Conservation (phyloP, 1,139 yeast species). For the Geotrichum europaeum region DNA sequence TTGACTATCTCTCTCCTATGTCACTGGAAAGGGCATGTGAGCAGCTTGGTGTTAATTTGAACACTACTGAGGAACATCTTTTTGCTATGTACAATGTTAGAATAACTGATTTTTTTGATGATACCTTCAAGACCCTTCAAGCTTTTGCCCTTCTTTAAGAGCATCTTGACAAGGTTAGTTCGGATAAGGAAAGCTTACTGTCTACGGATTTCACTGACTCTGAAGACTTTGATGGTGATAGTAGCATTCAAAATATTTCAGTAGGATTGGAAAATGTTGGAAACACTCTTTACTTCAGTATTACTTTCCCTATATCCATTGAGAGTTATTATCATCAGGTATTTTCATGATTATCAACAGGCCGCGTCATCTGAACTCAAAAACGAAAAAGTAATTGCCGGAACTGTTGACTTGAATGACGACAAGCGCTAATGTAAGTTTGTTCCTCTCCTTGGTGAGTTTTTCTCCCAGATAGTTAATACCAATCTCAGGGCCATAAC, state of each 20-base stretch:
- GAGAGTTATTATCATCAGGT: not conserved
- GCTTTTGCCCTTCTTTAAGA: not conserved
- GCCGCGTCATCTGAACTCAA: not conserved
- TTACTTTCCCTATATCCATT: conserved; percentile 82
- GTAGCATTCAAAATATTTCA: not conserved
- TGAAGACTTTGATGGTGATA: not conserved
- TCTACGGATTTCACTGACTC: not conserved
- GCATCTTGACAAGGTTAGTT: not conserved
- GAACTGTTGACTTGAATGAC: not conserved
- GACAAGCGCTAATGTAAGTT: not conserved
- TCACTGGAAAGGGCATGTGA: not conserved
- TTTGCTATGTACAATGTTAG: not conserved
- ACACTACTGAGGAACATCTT: not conserved
- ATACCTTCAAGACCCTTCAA: not conserved
- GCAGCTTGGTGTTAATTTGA: not conserved
- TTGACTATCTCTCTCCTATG: not conserved
- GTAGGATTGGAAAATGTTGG: conserved; percentile 88
- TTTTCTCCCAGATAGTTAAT: not conserved
- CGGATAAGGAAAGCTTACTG: not conserved
- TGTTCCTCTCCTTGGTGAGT: not conserved
- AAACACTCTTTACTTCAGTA: conserved; percentile 82
- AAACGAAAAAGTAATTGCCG: not conserved
- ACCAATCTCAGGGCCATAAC: not conserved
- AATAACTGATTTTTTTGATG: no score
- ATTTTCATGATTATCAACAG: not conserved